These are phyloP conservation scores for Hyaloscypha finlandica DNA, from an alignment of 495 filamentous ascomycete genomes.

Conservation along the genomic window DNA sequence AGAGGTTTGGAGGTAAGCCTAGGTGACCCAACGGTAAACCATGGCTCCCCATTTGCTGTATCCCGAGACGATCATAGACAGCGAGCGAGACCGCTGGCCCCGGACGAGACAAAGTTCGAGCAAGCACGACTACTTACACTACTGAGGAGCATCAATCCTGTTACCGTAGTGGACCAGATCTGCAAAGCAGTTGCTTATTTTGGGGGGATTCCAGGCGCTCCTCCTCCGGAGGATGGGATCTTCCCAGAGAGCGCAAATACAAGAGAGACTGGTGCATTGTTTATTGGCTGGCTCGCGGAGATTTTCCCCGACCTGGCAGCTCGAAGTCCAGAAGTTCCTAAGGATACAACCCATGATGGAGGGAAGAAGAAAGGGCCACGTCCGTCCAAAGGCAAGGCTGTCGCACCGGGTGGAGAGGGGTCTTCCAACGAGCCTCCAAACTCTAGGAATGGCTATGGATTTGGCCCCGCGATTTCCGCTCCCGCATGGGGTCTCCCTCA, in stretches of 20 bases:
- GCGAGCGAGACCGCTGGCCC: conserved; percentile 37
- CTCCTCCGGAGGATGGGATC: conserved; percentile 49
- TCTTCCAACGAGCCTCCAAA: conserved; percentile 24
- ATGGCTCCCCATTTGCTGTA: conserved; percentile 31
- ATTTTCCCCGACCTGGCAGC: conserved; percentile 51
- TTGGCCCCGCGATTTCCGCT: conserved; percentile 30
- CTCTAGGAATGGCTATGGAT: conserved; percentile 33
- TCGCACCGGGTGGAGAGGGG: neutral
- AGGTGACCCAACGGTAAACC: conserved; percentile 36
- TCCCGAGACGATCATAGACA: conserved; percentile 30
- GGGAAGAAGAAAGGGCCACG: conserved; percentile 27
- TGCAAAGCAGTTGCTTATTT: conserved; percentile 61
- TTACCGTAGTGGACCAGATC: conserved; percentile 56
- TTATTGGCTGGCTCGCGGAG: conserved; percentile 59
- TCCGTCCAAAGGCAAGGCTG: conserved; percentile 15
- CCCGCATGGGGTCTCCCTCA: conserved; percentile 33
- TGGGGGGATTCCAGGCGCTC: conserved; percentile 56
- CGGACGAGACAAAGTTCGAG: conserved; percentile 53
- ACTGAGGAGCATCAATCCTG: conserved; percentile 51
- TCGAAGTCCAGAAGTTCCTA: conserved; percentile 28
- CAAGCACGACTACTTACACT: conserved; percentile 56
- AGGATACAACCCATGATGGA: conserved; percentile 11
- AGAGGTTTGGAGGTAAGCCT: conserved; percentile 42
- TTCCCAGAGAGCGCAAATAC: conserved; percentile 56
- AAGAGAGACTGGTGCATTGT: conserved; percentile 54